phyloP scores from a whole-genome alignment of 2,329 filamentous ascomycete species.

The Alternaria triticina region DNA sequence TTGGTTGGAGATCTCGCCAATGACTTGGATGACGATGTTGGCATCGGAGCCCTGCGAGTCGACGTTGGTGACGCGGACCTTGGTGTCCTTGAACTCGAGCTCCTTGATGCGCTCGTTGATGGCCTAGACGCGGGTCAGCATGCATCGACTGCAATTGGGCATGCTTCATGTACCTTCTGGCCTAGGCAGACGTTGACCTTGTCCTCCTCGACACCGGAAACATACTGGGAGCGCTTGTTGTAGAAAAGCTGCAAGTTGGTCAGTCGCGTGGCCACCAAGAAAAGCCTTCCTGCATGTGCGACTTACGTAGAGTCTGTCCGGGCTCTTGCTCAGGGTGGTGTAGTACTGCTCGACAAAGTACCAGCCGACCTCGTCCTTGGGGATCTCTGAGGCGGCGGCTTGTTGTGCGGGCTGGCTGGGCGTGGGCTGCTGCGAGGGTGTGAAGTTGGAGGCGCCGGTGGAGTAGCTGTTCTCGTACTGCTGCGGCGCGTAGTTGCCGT shows the following conservation, averaged over 20 bases:
- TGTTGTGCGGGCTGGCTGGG: conserved; percentile 36
- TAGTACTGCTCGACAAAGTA: conserved; percentile 99
- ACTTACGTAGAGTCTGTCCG: conserved; percentile 82
- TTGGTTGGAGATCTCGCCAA: conserved; percentile 97
- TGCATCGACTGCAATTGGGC: background rate
- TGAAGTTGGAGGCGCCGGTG: conserved; percentile 36
- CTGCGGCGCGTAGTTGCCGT: conserved; percentile 56
- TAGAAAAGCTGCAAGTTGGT: conserved; percentile 74
- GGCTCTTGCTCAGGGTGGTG: conserved; percentile 91
- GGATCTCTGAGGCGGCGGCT: conserved; percentile 53
- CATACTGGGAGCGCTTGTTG: conserved; percentile 93
- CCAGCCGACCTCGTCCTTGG: conserved; percentile 97
- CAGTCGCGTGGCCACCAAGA: conserved; percentile 19
- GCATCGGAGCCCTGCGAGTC: conserved; percentile 92
- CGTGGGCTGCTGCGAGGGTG: conserved; percentile 33
- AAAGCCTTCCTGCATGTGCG: background rate
- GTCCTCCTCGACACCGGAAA: conserved; percentile 90
- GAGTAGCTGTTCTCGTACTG: conserved; percentile 51
- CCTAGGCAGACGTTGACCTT: conserved; percentile 85
- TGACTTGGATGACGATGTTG: conserved; percentile 97
- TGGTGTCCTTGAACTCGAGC: conserved; percentile 95
- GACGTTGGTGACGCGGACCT: conserved; percentile 97
- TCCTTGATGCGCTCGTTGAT: conserved; percentile 95
- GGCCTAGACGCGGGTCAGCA: conserved; percentile 59
- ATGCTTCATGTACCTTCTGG: conserved; percentile 70